phyloP scores from a whole-genome alignment of 441 rosid genomes.

The Pelargonium cotyledonis region DNA sequence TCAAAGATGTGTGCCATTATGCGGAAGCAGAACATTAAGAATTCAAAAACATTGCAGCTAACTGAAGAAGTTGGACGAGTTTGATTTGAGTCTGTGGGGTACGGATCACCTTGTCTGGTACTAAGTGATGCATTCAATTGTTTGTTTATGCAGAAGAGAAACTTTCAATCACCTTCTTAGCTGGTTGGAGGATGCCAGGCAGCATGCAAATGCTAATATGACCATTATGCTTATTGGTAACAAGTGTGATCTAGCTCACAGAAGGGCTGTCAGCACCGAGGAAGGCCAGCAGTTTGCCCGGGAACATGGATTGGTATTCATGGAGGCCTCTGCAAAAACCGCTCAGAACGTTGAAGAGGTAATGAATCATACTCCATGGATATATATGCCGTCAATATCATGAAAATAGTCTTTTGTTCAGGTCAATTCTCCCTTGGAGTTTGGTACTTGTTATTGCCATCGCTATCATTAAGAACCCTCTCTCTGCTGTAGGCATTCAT shows the following conservation, averaged over 20 bases:
- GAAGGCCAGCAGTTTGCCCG: slow-evolving; percentile 55
- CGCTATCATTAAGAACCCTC: background rate
- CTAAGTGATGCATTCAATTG: background rate
- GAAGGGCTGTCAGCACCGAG: slow-evolving; percentile 54
- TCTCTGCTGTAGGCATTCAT: slow-evolving; percentile 34
- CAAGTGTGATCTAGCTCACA: slow-evolving; percentile 46
- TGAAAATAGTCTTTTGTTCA: background rate
- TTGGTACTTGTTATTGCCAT: background rate
- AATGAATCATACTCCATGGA: background rate
- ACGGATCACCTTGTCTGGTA: background rate
- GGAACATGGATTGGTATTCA: slow-evolving; percentile 43
- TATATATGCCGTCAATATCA: background rate
- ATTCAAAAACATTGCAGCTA: background rate
- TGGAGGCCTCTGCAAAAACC: slow-evolving; percentile 55
- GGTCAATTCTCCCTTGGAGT: too few species aligned
- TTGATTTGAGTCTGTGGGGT: background rate
- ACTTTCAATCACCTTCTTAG: slow-evolving; percentile 51
- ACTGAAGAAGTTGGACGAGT: background rate
- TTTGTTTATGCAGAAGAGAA: slow-evolving; percentile 34
- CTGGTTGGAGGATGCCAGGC: slow-evolving; percentile 58
- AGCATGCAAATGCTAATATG: slow-evolving; percentile 55
- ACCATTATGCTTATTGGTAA: slow-evolving; percentile 50
- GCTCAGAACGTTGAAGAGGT: slow-evolving; percentile 59
- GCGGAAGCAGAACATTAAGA: background rate
- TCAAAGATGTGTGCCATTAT: background rate